Conservation (phyloP, 2,329 filamentous ascomycete species). For the Beauveria asiatica region DNA sequence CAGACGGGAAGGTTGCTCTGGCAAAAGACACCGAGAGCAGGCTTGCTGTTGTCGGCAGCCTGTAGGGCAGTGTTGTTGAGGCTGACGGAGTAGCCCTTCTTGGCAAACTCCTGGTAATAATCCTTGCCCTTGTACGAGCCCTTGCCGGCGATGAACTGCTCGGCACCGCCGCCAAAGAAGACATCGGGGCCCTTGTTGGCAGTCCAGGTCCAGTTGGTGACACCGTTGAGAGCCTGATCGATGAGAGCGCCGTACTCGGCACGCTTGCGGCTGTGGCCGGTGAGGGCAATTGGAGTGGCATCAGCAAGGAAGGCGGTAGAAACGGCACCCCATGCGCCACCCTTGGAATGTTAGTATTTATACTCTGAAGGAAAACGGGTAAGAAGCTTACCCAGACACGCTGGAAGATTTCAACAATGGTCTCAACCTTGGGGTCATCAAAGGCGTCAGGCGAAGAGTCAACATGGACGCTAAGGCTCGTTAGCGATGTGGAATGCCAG, state of each 20-base stretch:
- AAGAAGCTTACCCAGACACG: conserved; percentile 51
- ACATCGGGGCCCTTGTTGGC: conserved; percentile 67
- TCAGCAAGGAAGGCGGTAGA: conserved; percentile 77
- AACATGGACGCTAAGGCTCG: conserved; percentile 50
- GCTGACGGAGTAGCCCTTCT: conserved; percentile 63
- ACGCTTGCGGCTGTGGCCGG: conserved; percentile 64
- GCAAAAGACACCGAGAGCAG: conserved; percentile 70
- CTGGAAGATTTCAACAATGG: conserved; percentile 68
- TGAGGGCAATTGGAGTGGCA: conserved; percentile 70
- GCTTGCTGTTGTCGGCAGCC: conserved; percentile 46
- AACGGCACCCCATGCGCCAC: conserved; percentile 55
- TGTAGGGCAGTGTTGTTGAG: conserved; percentile 66
- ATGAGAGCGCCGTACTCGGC: conserved; percentile 62
- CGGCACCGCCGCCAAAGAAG: conserved; percentile 73
- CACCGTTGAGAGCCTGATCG: conserved; percentile 66
- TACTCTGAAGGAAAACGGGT: too few species aligned
- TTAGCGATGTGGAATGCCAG: neutral
- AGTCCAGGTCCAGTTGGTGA: conserved; percentile 77
- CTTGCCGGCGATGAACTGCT: conserved; percentile 63
- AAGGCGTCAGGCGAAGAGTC: conserved; percentile 66
- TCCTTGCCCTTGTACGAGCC: conserved; percentile 61
- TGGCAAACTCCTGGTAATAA: conserved; percentile 70
- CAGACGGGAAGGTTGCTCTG: conserved; percentile 70
- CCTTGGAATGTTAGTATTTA: conserved; percentile 21
- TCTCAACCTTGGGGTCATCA: conserved; percentile 82